Conservation (phyloP, 83 land plant genomes). For the Picea abies region DNA sequence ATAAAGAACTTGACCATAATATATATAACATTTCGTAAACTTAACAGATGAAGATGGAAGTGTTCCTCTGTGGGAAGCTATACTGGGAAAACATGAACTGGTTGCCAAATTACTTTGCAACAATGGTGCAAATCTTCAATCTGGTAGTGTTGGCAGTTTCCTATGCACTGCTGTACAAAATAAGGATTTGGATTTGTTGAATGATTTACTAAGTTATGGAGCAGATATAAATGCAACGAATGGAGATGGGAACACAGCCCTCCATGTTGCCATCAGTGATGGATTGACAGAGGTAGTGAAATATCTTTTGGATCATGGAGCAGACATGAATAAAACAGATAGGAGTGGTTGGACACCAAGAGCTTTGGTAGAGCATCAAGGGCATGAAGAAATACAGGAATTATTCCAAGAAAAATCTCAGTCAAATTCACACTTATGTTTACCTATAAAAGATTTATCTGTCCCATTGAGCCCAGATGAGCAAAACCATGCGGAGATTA, state of each 20-base stretch:
- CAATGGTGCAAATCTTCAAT: slow-evolving; percentile 41
- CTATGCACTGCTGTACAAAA: slow-evolving; percentile 55
- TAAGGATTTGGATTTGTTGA: slow-evolving; percentile 37
- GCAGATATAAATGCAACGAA: slow-evolving; percentile 39
- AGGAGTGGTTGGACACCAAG: slow-evolving; percentile 50
- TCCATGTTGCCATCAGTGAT: slow-evolving; percentile 53
- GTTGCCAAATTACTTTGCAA: slow-evolving; percentile 33
- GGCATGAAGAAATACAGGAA: slow-evolving; percentile 50
- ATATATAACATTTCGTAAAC: background rate
- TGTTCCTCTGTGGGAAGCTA: slow-evolving; percentile 59
- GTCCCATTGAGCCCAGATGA: background rate
- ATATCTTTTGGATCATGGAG: slow-evolving; percentile 55
- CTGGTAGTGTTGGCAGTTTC: slow-evolving; percentile 37
- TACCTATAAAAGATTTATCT: background rate
- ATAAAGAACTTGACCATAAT: background rate
- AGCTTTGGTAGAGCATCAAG: slow-evolving; percentile 53
- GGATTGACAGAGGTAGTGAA: slow-evolving; percentile 41
- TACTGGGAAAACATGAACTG: slow-evolving; percentile 38
- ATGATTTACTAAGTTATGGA: slow-evolving; percentile 35
- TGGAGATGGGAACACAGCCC: slow-evolving; percentile 43
- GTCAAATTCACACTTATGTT: background rate
- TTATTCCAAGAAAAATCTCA: slow-evolving; percentile 26
- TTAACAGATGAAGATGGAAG: slow-evolving; percentile 56
- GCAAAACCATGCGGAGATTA: background rate
- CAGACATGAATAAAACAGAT: slow-evolving; percentile 43